Conservation (phyloP, 495 filamentous ascomycete species). For the Acidiella bohemica region DNA sequence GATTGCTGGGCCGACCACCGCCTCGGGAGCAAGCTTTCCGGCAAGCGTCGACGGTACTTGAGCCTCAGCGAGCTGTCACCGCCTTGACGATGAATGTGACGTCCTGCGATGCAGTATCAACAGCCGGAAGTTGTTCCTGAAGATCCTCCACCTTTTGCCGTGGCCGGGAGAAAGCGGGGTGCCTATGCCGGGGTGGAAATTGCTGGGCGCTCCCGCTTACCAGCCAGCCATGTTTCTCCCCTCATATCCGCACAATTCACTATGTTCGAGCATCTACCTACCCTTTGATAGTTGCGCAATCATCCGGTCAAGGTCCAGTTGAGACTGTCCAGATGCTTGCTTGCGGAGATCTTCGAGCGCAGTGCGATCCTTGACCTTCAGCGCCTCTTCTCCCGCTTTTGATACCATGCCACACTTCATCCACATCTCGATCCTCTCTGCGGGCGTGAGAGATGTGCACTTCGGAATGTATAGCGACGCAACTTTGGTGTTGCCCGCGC, state of each 20-base stretch:
- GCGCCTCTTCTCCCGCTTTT: slow-evolving; percentile 85
- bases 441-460: slow-evolving; percentile 49
- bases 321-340: slow-evolving; percentile 42
- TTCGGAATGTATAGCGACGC: slow-evolving; percentile 79
- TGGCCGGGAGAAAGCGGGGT: no score
- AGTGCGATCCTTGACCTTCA: slow-evolving; percentile 63
- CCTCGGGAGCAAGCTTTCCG: no score
- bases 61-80: no score
- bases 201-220: background rate
- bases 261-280: no score
- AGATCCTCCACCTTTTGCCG: no score
- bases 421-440: slow-evolving; percentile 80
- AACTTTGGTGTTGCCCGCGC: slow-evolving; percentile 79
- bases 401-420: slow-evolving; percentile 84
- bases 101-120: background rate
- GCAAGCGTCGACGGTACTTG: background rate
- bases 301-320: slow-evolving; percentile 48
- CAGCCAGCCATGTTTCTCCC: background rate
- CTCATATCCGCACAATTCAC: no score
- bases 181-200: background rate
- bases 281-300: slow-evolving; percentile 36
- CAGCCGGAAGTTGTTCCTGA: no score
- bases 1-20: background rate
- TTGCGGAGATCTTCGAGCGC: slow-evolving; percentile 45
- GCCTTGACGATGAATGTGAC: no score